Base-by-base conservation (phyloP, 257 asterid genomes). In the Primulina tabacum region DNA sequence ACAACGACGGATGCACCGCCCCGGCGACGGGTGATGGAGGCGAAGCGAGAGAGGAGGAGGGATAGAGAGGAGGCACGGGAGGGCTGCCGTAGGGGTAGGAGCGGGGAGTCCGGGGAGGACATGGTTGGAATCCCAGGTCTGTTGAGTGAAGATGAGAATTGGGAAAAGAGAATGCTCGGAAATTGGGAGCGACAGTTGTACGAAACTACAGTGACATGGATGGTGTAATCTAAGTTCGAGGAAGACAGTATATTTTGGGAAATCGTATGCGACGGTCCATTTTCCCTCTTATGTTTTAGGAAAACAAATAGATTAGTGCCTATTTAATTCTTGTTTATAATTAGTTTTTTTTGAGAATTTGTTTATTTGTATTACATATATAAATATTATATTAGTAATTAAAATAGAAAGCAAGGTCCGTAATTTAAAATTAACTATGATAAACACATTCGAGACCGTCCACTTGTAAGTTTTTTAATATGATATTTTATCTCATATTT, bases 1-100 rank as follows among this genome's bases (percentile, higher is more conserved):
- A 92, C 97, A 60, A 92, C 75, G 87, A 87, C 75, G 21, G 98
- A 86, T 24, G 96, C 89, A 2, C 91, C 82, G 26, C 84, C 89
- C n/a, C 82, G 83, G 9, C 97, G 88, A 71, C 88, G 87, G 17
- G 89, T 83, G 16, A 91, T 75, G 21, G 96, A 84, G 33, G 88
- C 88, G 8, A 87, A 89, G 56, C 97, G 94, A 17, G 92, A 81
- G 62, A 92, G 79, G 18, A 92, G 86, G 40, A 83, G 80, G 10
- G 96, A 82, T 53, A 92, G 76, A 2, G 95, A 66, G 0, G 94
- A 80, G 32, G 85, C 67, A 60, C 86, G 84, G 68, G 66, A 57
- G 6, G 79, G 74, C 62, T 77, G 87, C 33, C 86, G 88, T 2
- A 80, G 76, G n/a, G 78, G 89, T 75, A 92, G 92, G 63, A 92